A percentile compares a stretch with the other conserved stretches of the same genome.
phyloP scores from a whole-genome alignment of 78 protist species.

The Dictyostelium brefeldianum region DNA sequence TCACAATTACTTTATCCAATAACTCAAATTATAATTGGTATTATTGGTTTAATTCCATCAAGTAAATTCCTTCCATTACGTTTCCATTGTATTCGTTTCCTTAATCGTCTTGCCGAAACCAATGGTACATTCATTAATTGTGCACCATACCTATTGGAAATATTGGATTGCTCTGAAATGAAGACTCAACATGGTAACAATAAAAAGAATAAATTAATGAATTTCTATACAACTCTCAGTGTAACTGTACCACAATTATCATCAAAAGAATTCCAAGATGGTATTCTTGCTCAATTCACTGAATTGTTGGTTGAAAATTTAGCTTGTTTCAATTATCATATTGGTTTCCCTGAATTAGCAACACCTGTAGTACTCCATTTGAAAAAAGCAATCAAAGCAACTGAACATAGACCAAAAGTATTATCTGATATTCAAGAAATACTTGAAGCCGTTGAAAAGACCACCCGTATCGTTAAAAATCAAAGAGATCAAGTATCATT shows the following conservation, averaged over 20 bases:
- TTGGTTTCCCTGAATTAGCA: slow-evolving; percentile 92
- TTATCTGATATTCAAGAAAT: slow-evolving; percentile 42
- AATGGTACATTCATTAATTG: slow-evolving; percentile 72
- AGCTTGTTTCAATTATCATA: slow-evolving; percentile 33
- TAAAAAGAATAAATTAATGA: slow-evolving; percentile 28
- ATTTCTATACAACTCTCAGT: slow-evolving; percentile 58
- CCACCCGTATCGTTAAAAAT: slow-evolving; percentile 6
- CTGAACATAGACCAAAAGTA: slow-evolving; percentile 25
- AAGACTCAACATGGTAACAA: neutral
- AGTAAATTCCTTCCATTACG: slow-evolving; percentile 87
- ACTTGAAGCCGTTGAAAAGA: slow-evolving; percentile 49
- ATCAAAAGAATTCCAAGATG: slow-evolving; percentile 54
- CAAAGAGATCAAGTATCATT: slow-evolving; percentile 59
- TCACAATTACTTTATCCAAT: slow-evolving; percentile 86
- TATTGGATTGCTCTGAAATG: neutral
- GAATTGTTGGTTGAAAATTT: slow-evolving; percentile 64
- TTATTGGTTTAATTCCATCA: slow-evolving; percentile 44
- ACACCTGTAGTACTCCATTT: slow-evolving; percentile 62
- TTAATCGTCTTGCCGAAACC: slow-evolving; percentile 62
- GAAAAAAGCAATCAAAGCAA: slow-evolving; percentile 1
- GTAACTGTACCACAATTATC: neutral
- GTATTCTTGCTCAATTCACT: neutral
- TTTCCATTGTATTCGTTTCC: slow-evolving; percentile 62
- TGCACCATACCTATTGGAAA: slow-evolving; percentile 63
- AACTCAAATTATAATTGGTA: slow-evolving; percentile 83